Evolutionary conservation across 164 flowering plant genomes (phyloP).

Genomic region (Hamamelis virginiana): DNA sequence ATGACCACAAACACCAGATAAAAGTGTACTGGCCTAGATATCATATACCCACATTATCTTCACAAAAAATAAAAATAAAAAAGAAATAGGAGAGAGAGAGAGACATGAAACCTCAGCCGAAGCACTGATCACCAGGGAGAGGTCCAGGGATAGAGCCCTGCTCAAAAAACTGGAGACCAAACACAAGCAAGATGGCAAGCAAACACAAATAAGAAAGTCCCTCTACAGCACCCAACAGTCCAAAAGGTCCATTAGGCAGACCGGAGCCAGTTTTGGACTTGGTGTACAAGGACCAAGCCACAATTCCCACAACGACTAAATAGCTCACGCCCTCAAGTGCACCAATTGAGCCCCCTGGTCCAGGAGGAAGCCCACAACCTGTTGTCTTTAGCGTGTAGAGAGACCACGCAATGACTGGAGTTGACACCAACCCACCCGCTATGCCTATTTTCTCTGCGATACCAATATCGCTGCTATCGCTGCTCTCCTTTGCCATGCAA

Average conservation of each 20-base stretch:
- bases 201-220: slow-evolving; percentile 74
- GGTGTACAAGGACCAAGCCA: slow-evolving; percentile 85
- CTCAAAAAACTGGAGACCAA: slow-evolving; percentile 69
- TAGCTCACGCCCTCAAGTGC: slow-evolving; percentile 96
- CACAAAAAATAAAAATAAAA: no score
- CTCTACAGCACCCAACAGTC: slow-evolving; percentile 88
- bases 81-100: not conserved
- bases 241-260: slow-evolving; percentile 83
- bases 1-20: no score
- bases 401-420: slow-evolving; percentile 90
- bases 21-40: no score
- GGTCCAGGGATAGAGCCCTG: slow-evolving; percentile 91
- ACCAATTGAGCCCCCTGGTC: slow-evolving; percentile 91
- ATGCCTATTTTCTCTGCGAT: slow-evolving; percentile 52
- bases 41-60: no score
- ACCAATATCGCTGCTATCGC: slow-evolving; percentile 31
- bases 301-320: slow-evolving; percentile 61
- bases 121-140: slow-evolving; percentile 79
- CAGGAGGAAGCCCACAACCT: slow-evolving; percentile 96
- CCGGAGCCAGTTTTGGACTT: slow-evolving; percentile 87
- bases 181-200: slow-evolving; percentile 68
- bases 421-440: slow-evolving; percentile 67
- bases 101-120: slow-evolving; percentile 59
- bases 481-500: slow-evolving; percentile 52
- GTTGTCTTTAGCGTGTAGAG: slow-evolving; percentile 96